Conservation (phyloP, 805 yeast species). For the Ogataea kodamae region DNA sequence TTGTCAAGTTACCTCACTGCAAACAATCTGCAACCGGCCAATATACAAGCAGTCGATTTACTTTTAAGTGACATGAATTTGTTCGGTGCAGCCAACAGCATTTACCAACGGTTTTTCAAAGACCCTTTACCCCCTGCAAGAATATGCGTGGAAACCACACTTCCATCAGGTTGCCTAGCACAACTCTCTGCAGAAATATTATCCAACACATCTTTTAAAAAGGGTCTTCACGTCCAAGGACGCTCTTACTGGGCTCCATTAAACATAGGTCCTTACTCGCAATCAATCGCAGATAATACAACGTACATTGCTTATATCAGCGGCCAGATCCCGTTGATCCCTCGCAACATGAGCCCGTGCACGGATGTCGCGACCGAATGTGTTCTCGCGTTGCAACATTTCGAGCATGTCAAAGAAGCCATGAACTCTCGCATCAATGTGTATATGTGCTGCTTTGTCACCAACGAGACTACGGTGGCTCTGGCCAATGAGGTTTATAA, state of each 20-base stretch:
- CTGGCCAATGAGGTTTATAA: constrained; percentile 43
- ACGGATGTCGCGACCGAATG: constrained; percentile 35
- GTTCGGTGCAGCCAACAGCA: constrained; percentile 58
- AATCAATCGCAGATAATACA: constrained; percentile 53
- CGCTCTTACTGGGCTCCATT: constrained; percentile 98
- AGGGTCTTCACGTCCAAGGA: constrained; percentile 87
- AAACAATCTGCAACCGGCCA: constrained; percentile 36
- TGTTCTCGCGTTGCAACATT: constrained; percentile 69
- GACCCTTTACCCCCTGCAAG: constrained; percentile 82
- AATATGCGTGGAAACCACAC: constrained; percentile 67
- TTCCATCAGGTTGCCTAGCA: constrained; percentile 38
- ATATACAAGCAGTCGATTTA: constrained; percentile 59
- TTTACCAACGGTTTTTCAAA: constrained; percentile 55
- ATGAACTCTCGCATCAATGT: constrained; percentile 45
- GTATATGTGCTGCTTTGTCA: constrained; percentile 53
- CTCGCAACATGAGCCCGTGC: constrained; percentile 58
- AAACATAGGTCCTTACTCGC: constrained; percentile 97
- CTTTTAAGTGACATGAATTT: constrained; percentile 60
- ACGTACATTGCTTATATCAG: constrained; percentile 61
- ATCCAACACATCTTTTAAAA: constrained; percentile 36
- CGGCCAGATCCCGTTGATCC: constrained; percentile 88
- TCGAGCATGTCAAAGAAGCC: constrained; percentile 57
- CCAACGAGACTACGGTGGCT: constrained; percentile 31
- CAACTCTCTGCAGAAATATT: constrained; percentile 62
- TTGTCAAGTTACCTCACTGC: constrained; percentile 35